Conservation (phyloP, 2,329 filamentous ascomycete genomes). For the Penicillium sclerotiorum region DNA sequence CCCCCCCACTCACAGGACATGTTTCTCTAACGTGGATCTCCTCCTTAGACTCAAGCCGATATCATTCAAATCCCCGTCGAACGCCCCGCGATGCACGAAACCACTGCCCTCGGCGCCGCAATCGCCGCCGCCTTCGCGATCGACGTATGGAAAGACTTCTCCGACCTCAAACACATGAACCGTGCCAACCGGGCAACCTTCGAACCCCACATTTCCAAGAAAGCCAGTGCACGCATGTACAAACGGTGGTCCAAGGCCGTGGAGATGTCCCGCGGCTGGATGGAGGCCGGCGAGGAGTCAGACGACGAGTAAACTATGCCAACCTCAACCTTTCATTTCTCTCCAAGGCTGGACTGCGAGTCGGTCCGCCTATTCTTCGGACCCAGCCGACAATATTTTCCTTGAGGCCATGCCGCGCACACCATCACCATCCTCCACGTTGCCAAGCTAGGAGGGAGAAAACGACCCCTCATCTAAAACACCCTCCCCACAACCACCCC, state of each 20-base stretch:
- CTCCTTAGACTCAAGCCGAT: conserved; percentile 70
- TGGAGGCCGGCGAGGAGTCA: conserved; percentile 31
- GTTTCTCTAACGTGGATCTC: conserved; percentile 10
- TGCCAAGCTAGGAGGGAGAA: background rate
- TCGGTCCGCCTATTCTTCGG: conserved; percentile 9
- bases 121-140: conserved; percentile 85
- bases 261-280: conserved; percentile 76
- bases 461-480: background rate
- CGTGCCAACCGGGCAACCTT: conserved; percentile 70
- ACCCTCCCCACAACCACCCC: background rate
- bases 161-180: conserved; percentile 74
- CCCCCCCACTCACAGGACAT: conserved; percentile 42
- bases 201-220: conserved; percentile 63
- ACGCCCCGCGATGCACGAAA: conserved; percentile 85
- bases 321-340: background rate
- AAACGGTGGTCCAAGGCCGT: conserved; percentile 75
- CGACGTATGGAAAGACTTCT: conserved; percentile 74
- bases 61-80: conserved; percentile 81
- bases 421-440: background rate
- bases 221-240: conserved; percentile 65
- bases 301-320: conserved; percentile 29
- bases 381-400: background rate
- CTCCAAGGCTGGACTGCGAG: conserved; percentile 12
- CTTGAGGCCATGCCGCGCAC: conserved; percentile 3
- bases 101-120: conserved; percentile 82